Base-by-base conservation (phyloP, 306 rosid species). In the Albizia julibrissin region DNA sequence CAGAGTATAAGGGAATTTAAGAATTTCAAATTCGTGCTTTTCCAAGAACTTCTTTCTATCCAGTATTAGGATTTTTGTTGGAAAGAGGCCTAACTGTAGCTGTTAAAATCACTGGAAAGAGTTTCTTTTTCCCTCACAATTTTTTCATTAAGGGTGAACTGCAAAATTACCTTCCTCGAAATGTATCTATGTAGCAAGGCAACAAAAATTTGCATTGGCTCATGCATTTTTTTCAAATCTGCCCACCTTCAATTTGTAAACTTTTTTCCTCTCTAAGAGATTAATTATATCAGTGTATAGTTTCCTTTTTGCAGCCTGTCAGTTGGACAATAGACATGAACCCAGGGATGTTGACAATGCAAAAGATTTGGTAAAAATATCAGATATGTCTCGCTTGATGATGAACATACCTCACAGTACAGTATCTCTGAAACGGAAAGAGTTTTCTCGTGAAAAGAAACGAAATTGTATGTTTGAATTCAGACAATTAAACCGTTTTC, bases 361-460 rank as follows among this genome's bases (percentile, higher is more conserved):
- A 24, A 58, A 66, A 27, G 78, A 81, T 75, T 39, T 27, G 81
- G 86, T 89, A 77, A 80, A 47, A 69, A 72, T 66, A 68, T 33
- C 81, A 44, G 72, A 83, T 33, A 34, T 88, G 47, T 89, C 90
- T 27, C 85, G 88, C 93, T 73, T 90, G 59, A 76, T 90, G 64
- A 76, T 89, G 1, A 77, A 64, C 22, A 3, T 74, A 22, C 69
- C 88, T 49, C 80, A 70, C 27, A 69, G 69, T 74, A 77, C 26
- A 71, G 37, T 81, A 71, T 76, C 82, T 15, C 18, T 72, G 26
- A 88, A 44, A 29, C 81, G 91, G 46, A 90, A 87, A 78, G 89
- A 79, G 46, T 76, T 83, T 50, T 72, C 86, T 78, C 93, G 88
- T 1, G 87, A 82, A 76, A 93, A 89, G 89, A 95, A 89, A 84